Evolutionary conservation across 805 yeast species (phyloP).

Genomic region (Wickerhamiella lipophila): DNA sequence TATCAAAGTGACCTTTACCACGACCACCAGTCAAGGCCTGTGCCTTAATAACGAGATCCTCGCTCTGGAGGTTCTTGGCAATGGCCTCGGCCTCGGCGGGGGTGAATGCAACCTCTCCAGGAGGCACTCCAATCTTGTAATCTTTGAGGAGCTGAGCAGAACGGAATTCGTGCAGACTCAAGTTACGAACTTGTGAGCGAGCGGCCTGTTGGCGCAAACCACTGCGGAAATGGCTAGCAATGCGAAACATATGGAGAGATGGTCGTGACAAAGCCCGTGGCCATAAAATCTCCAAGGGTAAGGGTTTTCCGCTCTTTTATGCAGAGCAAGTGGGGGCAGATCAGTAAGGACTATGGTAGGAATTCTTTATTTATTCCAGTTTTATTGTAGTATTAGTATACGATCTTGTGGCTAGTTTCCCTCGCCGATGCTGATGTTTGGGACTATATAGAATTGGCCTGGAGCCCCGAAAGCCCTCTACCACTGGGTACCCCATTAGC

Average conservation of each 20-base stretch:
- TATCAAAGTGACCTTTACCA: conserved; percentile 96
- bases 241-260: not conserved
- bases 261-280: conserved; percentile 3
- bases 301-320: not conserved
- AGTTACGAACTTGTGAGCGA: conserved; percentile 37
- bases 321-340: not conserved
- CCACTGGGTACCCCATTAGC: too few relatives aligned
- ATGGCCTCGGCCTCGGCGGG: conserved; percentile 76
- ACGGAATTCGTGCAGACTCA: conserved; percentile 92
- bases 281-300: not conserved
- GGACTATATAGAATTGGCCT: not conserved
- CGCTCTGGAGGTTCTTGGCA: conserved; percentile 59
- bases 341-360: too few relatives aligned
- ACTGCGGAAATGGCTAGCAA: conserved; percentile 4
- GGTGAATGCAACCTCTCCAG: conserved; percentile 81
- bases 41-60: conserved; percentile 89
- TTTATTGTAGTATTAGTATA: not conserved
- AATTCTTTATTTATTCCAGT: too few relatives aligned
- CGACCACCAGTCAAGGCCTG: conserved; percentile 99
- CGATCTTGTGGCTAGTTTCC: not conserved
- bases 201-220: conserved; percentile 5
- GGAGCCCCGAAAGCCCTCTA: too few relatives aligned
- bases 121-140: conserved; percentile 84
- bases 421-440: not conserved
- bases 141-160: conserved; percentile 73